Conservation (phyloP, 352 stramenopile genomes). For the Globisporangium cederbergense region DNA sequence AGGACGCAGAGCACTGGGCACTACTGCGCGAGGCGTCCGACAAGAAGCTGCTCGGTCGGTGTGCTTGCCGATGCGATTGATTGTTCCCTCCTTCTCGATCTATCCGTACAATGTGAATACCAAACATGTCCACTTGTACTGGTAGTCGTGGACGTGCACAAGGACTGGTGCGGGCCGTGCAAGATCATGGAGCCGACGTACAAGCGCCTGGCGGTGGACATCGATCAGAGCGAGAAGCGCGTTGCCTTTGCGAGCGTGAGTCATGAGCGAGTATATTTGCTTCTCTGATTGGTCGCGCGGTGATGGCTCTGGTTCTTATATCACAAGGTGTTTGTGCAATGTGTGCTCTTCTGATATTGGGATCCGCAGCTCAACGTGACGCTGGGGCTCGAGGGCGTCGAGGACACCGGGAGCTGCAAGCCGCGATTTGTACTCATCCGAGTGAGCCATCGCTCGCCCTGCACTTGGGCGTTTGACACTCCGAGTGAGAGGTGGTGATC, state of each 20-base stretch:
- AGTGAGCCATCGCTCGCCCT: conserved; percentile 18
- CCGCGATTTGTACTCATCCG: conserved; percentile 61
- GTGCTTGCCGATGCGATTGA: neutral
- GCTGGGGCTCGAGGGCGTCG: conserved; percentile 44
- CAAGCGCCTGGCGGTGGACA: conserved; percentile 54
- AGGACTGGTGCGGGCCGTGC: conserved; percentile 68
- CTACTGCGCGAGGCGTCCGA: conserved; percentile 46
- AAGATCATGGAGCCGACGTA: conserved; percentile 80
- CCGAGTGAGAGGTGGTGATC: neutral
- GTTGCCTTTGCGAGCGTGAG: conserved; percentile 52
- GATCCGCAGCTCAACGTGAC: conserved; percentile 39
- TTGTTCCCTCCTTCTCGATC: neutral
- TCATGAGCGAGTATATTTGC: neutral
- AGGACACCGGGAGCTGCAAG: conserved; percentile 63
- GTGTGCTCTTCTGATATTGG: neutral
- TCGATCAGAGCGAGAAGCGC: conserved; percentile 50
- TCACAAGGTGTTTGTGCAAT: neutral
- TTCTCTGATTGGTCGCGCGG: neutral
- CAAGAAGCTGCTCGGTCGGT: conserved; percentile 55
- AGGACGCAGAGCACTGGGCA: conserved; percentile 59
- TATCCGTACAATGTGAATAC: neutral
- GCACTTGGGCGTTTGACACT: neutral
- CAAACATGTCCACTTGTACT: neutral
- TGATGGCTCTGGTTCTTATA: conserved; percentile 1
- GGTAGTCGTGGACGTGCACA: conserved; percentile 64